These are phyloP conservation scores for Musa troglodytarum DNA, from an alignment of 176 grass and related monocot genomes.

Conservation along the genomic window DNA sequence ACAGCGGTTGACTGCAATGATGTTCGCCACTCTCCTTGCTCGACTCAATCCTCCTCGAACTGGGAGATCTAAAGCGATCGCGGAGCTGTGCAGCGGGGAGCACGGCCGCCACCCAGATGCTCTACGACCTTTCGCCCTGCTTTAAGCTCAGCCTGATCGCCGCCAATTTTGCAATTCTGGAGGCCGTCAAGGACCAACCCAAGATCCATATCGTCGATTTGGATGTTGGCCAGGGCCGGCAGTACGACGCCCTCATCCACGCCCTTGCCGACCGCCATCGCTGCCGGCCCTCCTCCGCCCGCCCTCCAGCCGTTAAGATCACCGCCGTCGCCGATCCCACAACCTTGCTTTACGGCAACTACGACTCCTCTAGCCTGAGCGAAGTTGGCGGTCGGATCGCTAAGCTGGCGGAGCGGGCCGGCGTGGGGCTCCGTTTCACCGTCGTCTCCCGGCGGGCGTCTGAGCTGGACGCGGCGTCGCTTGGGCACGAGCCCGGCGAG, in stretches of 20 bases:
- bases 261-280: too few relatives aligned
- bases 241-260: slow-evolving; percentile 37
- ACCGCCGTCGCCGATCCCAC: slow-evolving; percentile 49
- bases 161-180: slow-evolving; percentile 52
- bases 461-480: slow-evolving; percentile 37
- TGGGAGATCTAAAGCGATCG: too few relatives aligned
- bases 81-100: too few relatives aligned
- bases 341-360: slow-evolving; percentile 39
- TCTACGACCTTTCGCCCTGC: slow-evolving; percentile 51
- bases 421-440: slow-evolving; percentile 40
- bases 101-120: slow-evolving; percentile 26
- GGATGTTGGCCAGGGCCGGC: slow-evolving; percentile 41
- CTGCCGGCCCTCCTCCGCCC: slow-evolving; percentile 1
- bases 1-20: not conserved
- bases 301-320: slow-evolving; percentile 30
- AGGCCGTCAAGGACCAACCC: slow-evolving; percentile 30
- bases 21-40: not conserved
- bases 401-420: slow-evolving; percentile 41
- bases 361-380: slow-evolving; percentile 5
- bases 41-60: not conserved
- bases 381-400: slow-evolving; percentile 33
- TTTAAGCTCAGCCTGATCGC: slow-evolving; percentile 64
- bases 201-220: slow-evolving; percentile 72
- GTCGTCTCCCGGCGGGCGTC: slow-evolving; percentile 44
- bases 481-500: slow-evolving; percentile 53